Percentiles rank a stretch among this genome's conserved stretches.
These are phyloP conservation scores for Yamadazyma kitorensis DNA, from an alignment of 805 yeast species.

Conservation along the genomic window DNA sequence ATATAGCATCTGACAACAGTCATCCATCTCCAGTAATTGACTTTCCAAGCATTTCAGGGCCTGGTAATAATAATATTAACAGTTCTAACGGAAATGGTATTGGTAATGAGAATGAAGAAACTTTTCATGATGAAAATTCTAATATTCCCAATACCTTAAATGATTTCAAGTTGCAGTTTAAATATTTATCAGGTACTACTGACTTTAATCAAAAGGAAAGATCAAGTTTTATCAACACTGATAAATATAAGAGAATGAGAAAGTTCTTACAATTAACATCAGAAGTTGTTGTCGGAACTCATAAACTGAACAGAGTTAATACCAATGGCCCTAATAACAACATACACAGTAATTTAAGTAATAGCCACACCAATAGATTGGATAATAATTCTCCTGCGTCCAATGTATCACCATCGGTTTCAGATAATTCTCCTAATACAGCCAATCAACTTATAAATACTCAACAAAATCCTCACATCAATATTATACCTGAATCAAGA, in stretches of 20 bases:
- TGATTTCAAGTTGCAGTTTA: conserved; percentile 26
- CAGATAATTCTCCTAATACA: conserved; percentile 7
- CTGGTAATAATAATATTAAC: neutral
- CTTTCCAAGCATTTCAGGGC: conserved; percentile 3
- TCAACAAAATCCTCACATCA: conserved; percentile 7
- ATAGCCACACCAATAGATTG: conserved; percentile 1
- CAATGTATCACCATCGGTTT: conserved; percentile 1
- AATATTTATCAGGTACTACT: conserved; percentile 16
- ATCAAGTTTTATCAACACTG: conserved; percentile 67
- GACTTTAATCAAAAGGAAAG: conserved; percentile 28
- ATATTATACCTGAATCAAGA: conserved; percentile 17
- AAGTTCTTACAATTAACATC: conserved; percentile 80
- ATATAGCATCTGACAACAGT: conserved; percentile 9
- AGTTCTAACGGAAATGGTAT: neutral
- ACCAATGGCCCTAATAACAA: conserved; percentile 1
- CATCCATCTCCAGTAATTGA: conserved; percentile 14
- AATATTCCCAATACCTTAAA: conserved; percentile 5
- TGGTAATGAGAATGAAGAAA: neutral
- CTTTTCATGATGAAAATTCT: neutral
- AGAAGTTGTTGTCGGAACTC: conserved; percentile 80
- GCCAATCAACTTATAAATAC: neutral
- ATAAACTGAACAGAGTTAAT: conserved; percentile 37
- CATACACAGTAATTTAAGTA: neutral
- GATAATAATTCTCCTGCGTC: conserved; percentile 3
- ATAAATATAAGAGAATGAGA: conserved; percentile 67